phyloP scores from a whole-genome alignment of 2,329 filamentous ascomycete species.

The Diaporthe nobilis region DNA sequence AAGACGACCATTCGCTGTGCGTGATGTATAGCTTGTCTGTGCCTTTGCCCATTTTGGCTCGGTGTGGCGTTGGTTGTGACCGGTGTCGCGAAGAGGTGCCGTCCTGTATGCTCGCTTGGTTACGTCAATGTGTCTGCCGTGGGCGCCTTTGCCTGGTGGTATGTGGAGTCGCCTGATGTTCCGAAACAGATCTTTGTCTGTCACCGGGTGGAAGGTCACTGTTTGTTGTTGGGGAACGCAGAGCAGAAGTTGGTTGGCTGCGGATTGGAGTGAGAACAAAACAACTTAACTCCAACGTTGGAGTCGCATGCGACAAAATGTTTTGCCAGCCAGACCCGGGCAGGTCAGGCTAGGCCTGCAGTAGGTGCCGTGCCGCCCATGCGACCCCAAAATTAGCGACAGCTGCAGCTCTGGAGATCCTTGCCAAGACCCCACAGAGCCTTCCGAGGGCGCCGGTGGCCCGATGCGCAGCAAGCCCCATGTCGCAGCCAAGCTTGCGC shows the following conservation, averaged over 20 bases:
- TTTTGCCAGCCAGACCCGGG: constrained; percentile 29
- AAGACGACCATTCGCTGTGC: constrained; percentile 96
- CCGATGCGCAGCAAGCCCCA: constrained; percentile 14
- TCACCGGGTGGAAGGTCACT: not conserved
- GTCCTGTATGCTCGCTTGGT: not conserved
- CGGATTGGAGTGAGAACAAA: not conserved
- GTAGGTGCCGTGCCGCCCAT: constrained; percentile 11
- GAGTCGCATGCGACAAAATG: constrained; percentile 31
- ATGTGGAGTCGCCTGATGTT: not conserved
- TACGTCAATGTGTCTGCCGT: not conserved
- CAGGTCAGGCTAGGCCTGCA: constrained; percentile 4
- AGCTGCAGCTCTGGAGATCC: constrained; percentile 38
- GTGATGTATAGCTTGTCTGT: constrained; percentile 82
- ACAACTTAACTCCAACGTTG: not conserved
- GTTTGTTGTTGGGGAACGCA: not conserved
- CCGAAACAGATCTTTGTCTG: not conserved
- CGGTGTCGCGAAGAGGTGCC: not conserved
- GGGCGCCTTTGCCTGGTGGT: not conserved
- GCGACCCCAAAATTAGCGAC: constrained; percentile 35
- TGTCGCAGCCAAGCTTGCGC: constrained; percentile 40
- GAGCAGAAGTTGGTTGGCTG: not conserved
- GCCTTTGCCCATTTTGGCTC: constrained; percentile 61
- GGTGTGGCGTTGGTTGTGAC: constrained; percentile 30
- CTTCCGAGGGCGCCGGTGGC: constrained; percentile 12
- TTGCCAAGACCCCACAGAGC: constrained; percentile 34